Evolutionary conservation across 139 green algal genomes (phyloP).

Genomic region (Coelastrella sp.): DNA sequence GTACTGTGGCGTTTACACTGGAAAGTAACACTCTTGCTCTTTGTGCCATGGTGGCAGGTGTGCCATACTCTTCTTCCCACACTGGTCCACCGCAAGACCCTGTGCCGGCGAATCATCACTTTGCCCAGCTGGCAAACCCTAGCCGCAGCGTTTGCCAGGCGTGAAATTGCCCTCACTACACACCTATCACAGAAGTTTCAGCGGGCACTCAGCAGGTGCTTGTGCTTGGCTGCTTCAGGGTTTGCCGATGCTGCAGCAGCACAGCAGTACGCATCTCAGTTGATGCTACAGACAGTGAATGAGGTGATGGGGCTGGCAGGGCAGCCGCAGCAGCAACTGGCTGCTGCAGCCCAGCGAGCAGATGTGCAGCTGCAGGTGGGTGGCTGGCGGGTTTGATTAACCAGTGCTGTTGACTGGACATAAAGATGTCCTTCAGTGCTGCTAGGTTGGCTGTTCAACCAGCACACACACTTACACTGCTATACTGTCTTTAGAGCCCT

Average conservation of each 20-base stretch:
- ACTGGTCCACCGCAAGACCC: slow-evolving; percentile 61
- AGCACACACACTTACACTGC: no score
- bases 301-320: slow-evolving; percentile 50
- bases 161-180: slow-evolving; percentile 36
- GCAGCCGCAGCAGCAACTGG: slow-evolving; percentile 47
- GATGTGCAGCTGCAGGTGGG: slow-evolving; percentile 46
- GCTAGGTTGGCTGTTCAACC: no score
- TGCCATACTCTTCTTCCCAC: slow-evolving; percentile 65
- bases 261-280: slow-evolving; percentile 37
- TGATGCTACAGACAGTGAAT: slow-evolving; percentile 43
- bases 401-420: background rate
- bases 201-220: slow-evolving; percentile 51
- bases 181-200: slow-evolving; percentile 60
- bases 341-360: slow-evolving; percentile 31
- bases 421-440: no score
- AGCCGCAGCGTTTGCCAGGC: slow-evolving; percentile 51
- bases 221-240: slow-evolving; percentile 41
- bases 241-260: background rate
- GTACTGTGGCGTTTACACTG: background rate
- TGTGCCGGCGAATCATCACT: slow-evolving; percentile 57
- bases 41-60: slow-evolving; percentile 36
- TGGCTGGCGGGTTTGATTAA: background rate
- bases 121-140: slow-evolving; percentile 68
- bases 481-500: no score
- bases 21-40: background rate